Base-by-base conservation (phyloP, 257 asterid genomes). In the Gynochthodes officinalis region DNA sequence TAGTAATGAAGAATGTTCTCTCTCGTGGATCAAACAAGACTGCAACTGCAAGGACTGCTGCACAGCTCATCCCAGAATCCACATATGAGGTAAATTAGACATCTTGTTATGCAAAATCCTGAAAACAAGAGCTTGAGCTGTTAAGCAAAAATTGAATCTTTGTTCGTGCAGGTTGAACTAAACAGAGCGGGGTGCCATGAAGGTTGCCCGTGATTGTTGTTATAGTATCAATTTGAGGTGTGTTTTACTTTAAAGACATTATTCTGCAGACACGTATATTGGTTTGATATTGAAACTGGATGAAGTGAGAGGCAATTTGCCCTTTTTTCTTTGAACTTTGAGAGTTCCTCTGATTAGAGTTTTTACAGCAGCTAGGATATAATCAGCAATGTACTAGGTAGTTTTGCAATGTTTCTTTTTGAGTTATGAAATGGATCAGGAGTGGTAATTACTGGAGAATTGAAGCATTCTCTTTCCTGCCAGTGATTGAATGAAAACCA, bases 161-260 rank as follows among this genome's bases (percentile, higher is more conserved):
- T 52, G 13, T 59, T 58, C 43, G 52, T 85, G 86, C 88, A 85
- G 86, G 76, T 69, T 82, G 84, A 77, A 80, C 80, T 71, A 40
- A 68, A 78, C 63, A 65, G 80, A 77, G 79, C 77, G 67, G 64
- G 79, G 72, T 71, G 73, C 81, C 76, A 64, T 62, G 73, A 72
- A 74, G 81, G 77, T 48, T 83, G 84, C 71, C 82, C 75, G 84
- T 77, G 79, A 80, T 80, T 76, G 73, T 76, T 49, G 65, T 81
- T 48, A 64, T 78, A 53, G 30, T 12, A 62, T 75, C 72, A 79
- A 70, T 79, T 84, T 82, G 87, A 78, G 84, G 85, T 76, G 84
- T 84, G 89, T 71, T 79, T 61, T 55, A 75, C 52, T 76, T 70
- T 64, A 43, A 64, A 40, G 72, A 71, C 28, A 50, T 76, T 12